These are phyloP conservation scores for Nematodospora anomalae DNA, from an alignment of 1,139 yeast genomes.

Conservation along the genomic window DNA sequence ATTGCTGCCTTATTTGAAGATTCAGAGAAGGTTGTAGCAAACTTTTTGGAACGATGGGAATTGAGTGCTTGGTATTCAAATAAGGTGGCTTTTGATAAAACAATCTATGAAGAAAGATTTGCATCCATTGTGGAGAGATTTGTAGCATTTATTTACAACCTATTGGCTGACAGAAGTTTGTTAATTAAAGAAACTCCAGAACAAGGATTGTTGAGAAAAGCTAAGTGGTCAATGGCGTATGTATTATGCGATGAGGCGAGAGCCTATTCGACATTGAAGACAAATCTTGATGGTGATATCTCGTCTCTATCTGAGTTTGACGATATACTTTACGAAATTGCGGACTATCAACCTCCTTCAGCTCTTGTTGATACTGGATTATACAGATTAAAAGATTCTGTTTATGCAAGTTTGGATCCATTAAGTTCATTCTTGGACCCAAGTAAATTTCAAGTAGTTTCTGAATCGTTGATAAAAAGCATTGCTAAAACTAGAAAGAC, in stretches of 20 bases:
- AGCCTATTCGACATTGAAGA: conserved; percentile 51
- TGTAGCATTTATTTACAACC: conserved; percentile 53
- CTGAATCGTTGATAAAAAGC: conserved; percentile 31
- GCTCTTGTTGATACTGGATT: conserved; percentile 43
- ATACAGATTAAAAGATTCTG: conserved; percentile 45
- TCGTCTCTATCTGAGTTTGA: conserved; percentile 39
- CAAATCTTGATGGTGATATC: conserved; percentile 35
- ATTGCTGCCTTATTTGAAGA: conserved; percentile 47
- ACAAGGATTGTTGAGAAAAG: conserved; percentile 24
- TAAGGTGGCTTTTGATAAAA: conserved; percentile 31
- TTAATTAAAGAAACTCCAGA: conserved; percentile 18
- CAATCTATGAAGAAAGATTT: conserved; percentile 61
- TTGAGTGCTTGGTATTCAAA: conserved; percentile 53
- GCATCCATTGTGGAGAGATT: conserved; percentile 52
- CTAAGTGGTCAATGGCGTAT: conserved; percentile 44
- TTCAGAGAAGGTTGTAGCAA: conserved; percentile 41
- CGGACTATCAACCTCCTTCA: conserved; percentile 43
- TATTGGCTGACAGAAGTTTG: conserved; percentile 51
- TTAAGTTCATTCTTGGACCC: conserved; percentile 37
- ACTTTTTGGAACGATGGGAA: conserved; percentile 64
- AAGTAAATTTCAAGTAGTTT: conserved; percentile 33
- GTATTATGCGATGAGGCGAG: conserved; percentile 53
- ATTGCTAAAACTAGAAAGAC: conserved; percentile 28
- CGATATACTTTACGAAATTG: conserved; percentile 35
- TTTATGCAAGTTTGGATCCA: conserved; percentile 37